Base-by-base conservation (phyloP, 1,284 basidiomycete genomes). In the Exsudoporus floridanus region DNA sequence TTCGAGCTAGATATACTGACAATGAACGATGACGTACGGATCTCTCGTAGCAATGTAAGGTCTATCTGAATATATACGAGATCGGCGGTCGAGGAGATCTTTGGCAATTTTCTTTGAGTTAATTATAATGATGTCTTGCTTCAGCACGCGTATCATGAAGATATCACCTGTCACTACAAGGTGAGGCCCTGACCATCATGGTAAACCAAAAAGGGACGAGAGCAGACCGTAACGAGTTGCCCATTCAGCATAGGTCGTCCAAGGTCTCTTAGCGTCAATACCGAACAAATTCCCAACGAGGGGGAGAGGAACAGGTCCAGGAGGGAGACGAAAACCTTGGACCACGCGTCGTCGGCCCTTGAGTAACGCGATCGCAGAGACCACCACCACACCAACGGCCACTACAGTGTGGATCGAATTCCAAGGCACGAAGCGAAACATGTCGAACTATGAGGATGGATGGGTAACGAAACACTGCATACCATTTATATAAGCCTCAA, bases 41-140 rank as follows among this genome's bases (percentile, higher is more conserved):
- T 64, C 61, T 44, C 21, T 49, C 7, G 65, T 53, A 10, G 67
- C 63, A 8, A 67, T 4, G 42, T 55, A 46, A 5, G 64, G 65
- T 19, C 64, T 64, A 21, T 67, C 64, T 5, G 64, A 67, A 40
- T 69, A 65, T 41, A 62, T 50, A 21, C 39, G 34, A 5, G 65
- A 66, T 14, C 67, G 51, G 9, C 49, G 54, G 1, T 66, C 64
- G 6, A 66, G 28, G 10, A 66, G 65, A 1, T 67, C 63, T 33
- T 60, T 53, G n/a, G 59, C 61, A 25, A 62, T 33, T 18, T 55
- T 60, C 38, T 58, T 44, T 8, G 65, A 65, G 41, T 37, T 57
- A 7, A 68, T 58, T 4, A 69, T 53, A 23, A 69, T 43, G 7
- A 58, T 57, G 4, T 66, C 52, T 46, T 70, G 56, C 25, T 57